These are phyloP conservation scores for Oleoguttula mirabilis DNA, from an alignment of 495 filamentous ascomycete genomes.

Conservation along the genomic window DNA sequence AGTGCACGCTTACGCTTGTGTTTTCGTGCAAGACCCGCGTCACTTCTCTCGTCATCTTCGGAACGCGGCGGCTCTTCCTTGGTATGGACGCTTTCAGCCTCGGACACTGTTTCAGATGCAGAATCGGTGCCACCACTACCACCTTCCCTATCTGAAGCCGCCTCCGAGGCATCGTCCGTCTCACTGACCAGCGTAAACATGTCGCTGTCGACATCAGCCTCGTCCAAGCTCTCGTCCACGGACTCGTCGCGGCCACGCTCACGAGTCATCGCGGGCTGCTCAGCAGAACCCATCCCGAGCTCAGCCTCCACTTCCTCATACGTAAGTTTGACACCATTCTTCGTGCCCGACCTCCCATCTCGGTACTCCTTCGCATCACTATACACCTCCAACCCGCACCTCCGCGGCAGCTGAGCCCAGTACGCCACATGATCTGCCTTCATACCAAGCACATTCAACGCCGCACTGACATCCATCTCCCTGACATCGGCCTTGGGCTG, in stretches of 20 bases:
- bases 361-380: conserved; percentile 5
- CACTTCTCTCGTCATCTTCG: too few species aligned
- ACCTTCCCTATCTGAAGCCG: neutral
- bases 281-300: neutral
- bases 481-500: conserved; percentile 14
- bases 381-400: conserved; percentile 9
- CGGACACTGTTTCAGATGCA: too few species aligned
- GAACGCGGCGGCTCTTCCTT: too few species aligned
- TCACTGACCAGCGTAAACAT: neutral
- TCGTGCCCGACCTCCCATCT: conserved; percentile 9
- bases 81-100: too few species aligned
- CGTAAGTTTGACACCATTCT: conserved; percentile 12
- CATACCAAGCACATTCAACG: conserved; percentile 2
- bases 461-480: conserved; percentile 5
- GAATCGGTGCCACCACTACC: too few species aligned
- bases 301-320: conserved; percentile 11
- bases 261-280: too few species aligned
- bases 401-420: conserved; percentile 9
- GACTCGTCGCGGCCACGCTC: too few species aligned
- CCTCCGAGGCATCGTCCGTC: neutral
- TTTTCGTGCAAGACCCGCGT: too few species aligned
- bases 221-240: neutral
- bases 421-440: neutral
- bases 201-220: neutral
- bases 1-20: conserved; percentile 5